Base-by-base conservation (phyloP, 192 early-diverging fungal species). In the Coemansia erecta region DNA sequence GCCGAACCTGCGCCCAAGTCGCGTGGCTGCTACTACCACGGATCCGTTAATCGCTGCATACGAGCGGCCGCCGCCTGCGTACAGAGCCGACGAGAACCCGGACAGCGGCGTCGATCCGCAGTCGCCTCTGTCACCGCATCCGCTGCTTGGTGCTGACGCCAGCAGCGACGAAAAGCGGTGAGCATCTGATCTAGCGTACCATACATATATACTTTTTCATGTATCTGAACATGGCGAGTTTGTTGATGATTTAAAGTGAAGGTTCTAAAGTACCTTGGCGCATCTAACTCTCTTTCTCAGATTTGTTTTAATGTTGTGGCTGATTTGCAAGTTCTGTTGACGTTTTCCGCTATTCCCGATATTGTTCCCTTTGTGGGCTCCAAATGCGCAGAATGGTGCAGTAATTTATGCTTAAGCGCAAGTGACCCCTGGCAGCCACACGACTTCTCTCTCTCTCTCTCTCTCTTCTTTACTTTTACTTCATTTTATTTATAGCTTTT, bases 91-190 rank as follows among this genome's bases (percentile, higher is more conserved):
- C 8, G 35, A 11, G 35, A 37, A 14, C 1, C 19, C 53, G 19
- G 37, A 18, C 18, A 3, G 8, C 10, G n/a, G 44, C 5, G 44
- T 4, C 17, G 19, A n/a, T n/a, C 17, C 15, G n/a, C 44, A n/a
- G 19, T n/a, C 44, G 44, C 44, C 44, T 4, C 44, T 46, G 13
- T 46, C 44, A 14, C 44, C 28, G 11, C 28, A 10, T 37, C 44
- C 44, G 19, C 19, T 46, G 44, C 44, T 46, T 46, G 44, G 44
- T 14, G 17, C 44, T n/a, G 44, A 21, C 8, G 15, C 17, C 5
- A 46, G 10, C 17, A 46, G 5, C 44, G 37, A 9, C 35, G 53
- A 54, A 54, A 54, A 54, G 53, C 35, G 10, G 8, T 46, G 44
- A 46, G 17, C 1, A 4, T n/a, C 44, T 46, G 44, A 1, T 0